phyloP scores from a whole-genome alignment of 2,329 filamentous ascomycete species.

The Alternaria tenuissima region DNA sequence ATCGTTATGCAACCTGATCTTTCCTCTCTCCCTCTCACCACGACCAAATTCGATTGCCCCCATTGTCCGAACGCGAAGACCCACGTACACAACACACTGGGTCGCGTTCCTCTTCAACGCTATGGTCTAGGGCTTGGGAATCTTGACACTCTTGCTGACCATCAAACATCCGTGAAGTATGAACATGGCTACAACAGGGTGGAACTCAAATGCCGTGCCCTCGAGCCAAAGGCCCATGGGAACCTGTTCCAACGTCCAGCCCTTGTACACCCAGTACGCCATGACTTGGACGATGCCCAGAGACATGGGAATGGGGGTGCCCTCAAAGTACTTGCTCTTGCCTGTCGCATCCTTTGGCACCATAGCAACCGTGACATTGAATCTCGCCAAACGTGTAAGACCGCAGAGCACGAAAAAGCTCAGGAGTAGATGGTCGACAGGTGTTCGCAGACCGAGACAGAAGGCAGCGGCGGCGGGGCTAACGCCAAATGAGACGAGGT shows the following conservation, averaged over 20 bases:
- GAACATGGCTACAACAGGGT: slow-evolving; percentile 83
- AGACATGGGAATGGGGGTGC: slow-evolving; percentile 93
- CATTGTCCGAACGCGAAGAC: background rate
- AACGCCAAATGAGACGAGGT: slow-evolving; percentile 95
- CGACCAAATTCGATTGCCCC: background rate
- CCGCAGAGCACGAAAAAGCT: slow-evolving; percentile 94
- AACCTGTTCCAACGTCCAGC: slow-evolving; percentile 80
- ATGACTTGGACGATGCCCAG: slow-evolving; percentile 82
- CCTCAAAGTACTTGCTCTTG: slow-evolving; percentile 96
- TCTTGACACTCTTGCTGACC: slow-evolving; percentile 93
- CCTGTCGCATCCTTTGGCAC: slow-evolving; percentile 91
- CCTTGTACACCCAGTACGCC: slow-evolving; percentile 85
- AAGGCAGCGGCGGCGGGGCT: slow-evolving; percentile 89
- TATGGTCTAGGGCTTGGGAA: slow-evolving; percentile 76
- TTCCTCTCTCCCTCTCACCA: background rate
- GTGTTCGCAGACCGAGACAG: slow-evolving; percentile 84
- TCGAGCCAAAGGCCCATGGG: slow-evolving; percentile 75
- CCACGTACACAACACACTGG: background rate
- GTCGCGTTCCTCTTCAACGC: background rate
- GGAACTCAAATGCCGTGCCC: slow-evolving; percentile 79
- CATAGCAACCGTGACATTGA: slow-evolving; percentile 92
- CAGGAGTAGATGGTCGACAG: slow-evolving; percentile 81
- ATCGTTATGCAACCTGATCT: background rate
- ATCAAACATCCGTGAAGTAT: slow-evolving; percentile 90
- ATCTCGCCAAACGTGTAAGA: slow-evolving; percentile 89